These are phyloP conservation scores for Fremontodendron californicum DNA, from an alignment of 345 rosid genomes.

Conservation along the genomic window DNA sequence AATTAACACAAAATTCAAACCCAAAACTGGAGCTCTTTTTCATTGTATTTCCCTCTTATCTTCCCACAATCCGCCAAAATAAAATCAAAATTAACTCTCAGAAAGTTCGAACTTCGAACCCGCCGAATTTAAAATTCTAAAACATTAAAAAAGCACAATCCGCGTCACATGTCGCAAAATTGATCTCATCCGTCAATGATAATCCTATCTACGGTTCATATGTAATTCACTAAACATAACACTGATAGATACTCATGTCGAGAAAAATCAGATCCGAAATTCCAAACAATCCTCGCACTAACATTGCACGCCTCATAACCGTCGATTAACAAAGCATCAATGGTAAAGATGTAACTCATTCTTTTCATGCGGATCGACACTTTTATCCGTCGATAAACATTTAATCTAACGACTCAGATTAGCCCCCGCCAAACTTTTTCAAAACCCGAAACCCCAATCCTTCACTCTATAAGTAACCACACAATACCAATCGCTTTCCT, in stretches of 20 bases:
- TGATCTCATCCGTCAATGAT: not conserved
- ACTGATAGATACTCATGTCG: not conserved
- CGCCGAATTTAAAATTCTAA: not conserved
- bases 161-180: not conserved
- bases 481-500: not conserved
- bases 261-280: not conserved
- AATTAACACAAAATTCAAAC: conserved; percentile 24
- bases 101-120: not conserved
- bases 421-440: not conserved
- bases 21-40: no score
- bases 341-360: not conserved
- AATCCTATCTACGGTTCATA: not conserved
- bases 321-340: not conserved
- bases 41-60: not conserved
- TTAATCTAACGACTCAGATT: not conserved
- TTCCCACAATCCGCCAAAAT: not conserved
- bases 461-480: not conserved
- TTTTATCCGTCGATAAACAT: not conserved
- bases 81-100: not conserved
- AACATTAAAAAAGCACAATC: not conserved
- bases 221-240: not conserved
- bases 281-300: not conserved
- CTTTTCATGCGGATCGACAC: not conserved
- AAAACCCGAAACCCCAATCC: not conserved
- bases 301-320: not conserved